Conservation (phyloP, 2,329 filamentous ascomycete species). For the Seiridium cupressi region DNA sequence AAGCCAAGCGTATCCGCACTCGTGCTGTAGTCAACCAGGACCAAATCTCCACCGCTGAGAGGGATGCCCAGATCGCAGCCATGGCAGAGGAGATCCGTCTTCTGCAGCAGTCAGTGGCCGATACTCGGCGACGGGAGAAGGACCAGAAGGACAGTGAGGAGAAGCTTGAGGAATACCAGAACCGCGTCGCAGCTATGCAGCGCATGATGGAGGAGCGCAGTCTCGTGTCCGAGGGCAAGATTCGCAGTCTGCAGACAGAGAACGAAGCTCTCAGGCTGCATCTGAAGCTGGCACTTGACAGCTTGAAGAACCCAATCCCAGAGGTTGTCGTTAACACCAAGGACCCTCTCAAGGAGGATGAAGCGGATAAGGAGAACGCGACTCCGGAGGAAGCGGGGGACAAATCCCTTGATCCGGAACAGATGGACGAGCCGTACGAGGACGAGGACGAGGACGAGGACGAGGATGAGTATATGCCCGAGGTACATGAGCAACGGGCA, state of each 20-base stretch:
- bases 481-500: constrained; percentile 50
- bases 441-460: constrained; percentile 58
- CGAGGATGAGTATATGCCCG: constrained; percentile 43
- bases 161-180: constrained; percentile 91
- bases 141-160: constrained; percentile 73
- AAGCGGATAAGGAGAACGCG: constrained; percentile 31
- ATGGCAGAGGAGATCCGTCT: constrained; percentile 94
- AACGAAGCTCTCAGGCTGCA: constrained; percentile 88
- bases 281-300: constrained; percentile 80
- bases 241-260: constrained; percentile 82
- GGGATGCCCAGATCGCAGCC: constrained; percentile 88
- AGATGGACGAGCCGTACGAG: constrained; percentile 53
- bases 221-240: constrained; percentile 90
- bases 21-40: constrained; percentile 95
- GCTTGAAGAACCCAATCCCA: constrained; percentile 89
- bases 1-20: constrained; percentile 95
- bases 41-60: constrained; percentile 84
- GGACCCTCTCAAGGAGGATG: constrained; percentile 20
- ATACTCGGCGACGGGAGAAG: constrained; percentile 67
- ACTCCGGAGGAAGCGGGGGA: constrained; percentile 16
- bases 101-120: constrained; percentile 73
- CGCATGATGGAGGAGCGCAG: constrained; percentile 93
- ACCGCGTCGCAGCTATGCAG: constrained; percentile 85
- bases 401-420: constrained; percentile 20
- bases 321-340: constrained; percentile 38